Evolutionary conservation across 169 alveolate species (phyloP).

Genomic region (Besnoitia besnoiti): DNA sequence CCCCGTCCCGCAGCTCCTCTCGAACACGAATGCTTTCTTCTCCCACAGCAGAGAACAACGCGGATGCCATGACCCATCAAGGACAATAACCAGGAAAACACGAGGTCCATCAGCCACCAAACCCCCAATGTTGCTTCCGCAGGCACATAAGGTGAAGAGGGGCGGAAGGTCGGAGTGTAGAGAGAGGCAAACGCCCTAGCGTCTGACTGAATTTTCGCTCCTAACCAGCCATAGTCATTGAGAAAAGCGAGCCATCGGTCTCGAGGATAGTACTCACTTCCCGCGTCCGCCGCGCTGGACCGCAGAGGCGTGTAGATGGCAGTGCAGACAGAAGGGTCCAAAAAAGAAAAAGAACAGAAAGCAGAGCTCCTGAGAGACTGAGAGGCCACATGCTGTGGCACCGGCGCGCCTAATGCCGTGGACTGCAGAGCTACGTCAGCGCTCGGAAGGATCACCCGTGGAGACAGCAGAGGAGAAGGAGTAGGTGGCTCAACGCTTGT

Average conservation of each 20-base stretch:
- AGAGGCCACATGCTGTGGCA: background rate
- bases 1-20: background rate
- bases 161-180: background rate
- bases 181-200: background rate
- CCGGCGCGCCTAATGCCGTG: background rate
- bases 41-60: background rate
- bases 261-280: background rate
- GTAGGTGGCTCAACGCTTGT: background rate
- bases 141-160: background rate
- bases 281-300: background rate
- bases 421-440: slow-evolving; percentile 9
- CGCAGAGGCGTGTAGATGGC: background rate
- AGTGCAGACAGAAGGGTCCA: background rate
- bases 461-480: background rate
- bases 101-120: background rate
- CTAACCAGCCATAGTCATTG: background rate
- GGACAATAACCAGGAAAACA: background rate
- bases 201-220: background rate
- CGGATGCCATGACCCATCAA: background rate
- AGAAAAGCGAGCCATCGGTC: background rate
- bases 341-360: background rate
- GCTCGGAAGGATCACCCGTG: background rate
- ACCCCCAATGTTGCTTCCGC: background rate
- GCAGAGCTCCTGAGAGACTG: background rate
- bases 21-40: background rate